These are phyloP conservation scores for Naegleria fowleri DNA, from an alignment of 208 protist genomes.

Conservation along the genomic window DNA sequence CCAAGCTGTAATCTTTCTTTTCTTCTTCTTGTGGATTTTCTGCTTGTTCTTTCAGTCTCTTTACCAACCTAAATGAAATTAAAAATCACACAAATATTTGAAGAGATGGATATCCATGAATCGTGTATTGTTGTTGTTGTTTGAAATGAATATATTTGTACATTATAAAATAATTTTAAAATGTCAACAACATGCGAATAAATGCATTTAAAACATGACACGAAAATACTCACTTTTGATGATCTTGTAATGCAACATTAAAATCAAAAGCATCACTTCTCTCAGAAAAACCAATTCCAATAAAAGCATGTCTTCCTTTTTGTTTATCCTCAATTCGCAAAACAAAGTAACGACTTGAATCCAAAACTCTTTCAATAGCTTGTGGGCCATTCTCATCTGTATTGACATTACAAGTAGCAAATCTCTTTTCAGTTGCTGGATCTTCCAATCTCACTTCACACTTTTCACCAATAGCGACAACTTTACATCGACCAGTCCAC, in stretches of 20 bases:
- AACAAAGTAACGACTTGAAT: conserved; percentile 49
- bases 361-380: conserved; percentile 45
- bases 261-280: conserved; percentile 50
- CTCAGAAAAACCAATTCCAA: conserved; percentile 52
- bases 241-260: conserved; percentile 49
- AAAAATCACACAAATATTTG: not conserved
- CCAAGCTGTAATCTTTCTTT: conserved; percentile 20
- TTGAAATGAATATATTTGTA: no score
- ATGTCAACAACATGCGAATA: not conserved
- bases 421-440: not conserved
- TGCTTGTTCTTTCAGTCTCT: not conserved
- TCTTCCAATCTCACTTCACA: conserved; percentile 30
- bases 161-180: not conserved
- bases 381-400: not conserved
- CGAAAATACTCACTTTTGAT: conserved; percentile 31
- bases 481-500: conserved; percentile 26
- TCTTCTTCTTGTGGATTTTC: conserved; percentile 6
- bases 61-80: not conserved
- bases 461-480: conserved; percentile 17
- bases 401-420: conserved; percentile 24
- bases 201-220: not conserved
- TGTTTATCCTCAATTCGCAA: conserved; percentile 44
- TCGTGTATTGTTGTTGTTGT: no score
- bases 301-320: conserved; percentile 45
- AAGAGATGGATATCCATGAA: no score